Evolutionary conservation across 352 stramenopile species (phyloP).

Genomic region (Plasmopara muralis): DNA sequence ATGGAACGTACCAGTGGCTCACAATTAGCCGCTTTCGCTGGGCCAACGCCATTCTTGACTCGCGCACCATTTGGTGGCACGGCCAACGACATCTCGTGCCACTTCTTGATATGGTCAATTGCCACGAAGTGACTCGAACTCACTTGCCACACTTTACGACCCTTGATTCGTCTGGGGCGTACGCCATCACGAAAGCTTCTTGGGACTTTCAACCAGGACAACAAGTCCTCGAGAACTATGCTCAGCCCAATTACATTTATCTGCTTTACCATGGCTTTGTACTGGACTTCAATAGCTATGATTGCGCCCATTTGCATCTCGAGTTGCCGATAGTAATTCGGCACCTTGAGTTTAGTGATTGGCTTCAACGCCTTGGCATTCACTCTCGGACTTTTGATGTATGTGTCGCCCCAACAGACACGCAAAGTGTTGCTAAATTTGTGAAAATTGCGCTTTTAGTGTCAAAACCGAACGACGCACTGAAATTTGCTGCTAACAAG

Average conservation of each 20-base stretch:
- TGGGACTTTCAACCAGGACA: constrained; percentile 55
- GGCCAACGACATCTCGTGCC: constrained; percentile 87
- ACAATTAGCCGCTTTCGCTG: constrained; percentile 42
- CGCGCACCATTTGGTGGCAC: constrained; percentile 91
- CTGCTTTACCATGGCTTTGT: constrained; percentile 90
- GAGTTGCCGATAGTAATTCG: constrained; percentile 18
- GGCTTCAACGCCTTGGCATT: constrained; percentile 20
- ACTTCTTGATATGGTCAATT: constrained; percentile 94
- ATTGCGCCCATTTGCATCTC: constrained; percentile 73
- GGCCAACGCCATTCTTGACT: constrained; percentile 85
- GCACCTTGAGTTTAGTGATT: background rate
- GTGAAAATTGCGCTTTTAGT: constrained; percentile 2
- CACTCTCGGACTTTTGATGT: constrained; percentile 20
- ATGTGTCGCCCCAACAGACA: no score
- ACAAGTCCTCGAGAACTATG: constrained; percentile 91
- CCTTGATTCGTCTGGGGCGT: constrained; percentile 13
- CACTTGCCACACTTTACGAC: constrained; percentile 51
- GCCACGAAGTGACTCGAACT: constrained; percentile 33
- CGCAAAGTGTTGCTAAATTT: no score
- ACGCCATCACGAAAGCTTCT: constrained; percentile 24
- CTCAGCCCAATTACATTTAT: constrained; percentile 92
- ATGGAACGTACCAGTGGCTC: no score
- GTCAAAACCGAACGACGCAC: constrained; percentile 11
- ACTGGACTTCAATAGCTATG: constrained; percentile 66
- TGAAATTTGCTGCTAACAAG: constrained; percentile 3